phyloP scores from a whole-genome alignment of 2,329 filamentous ascomycete genomes.

The Fusarium caatingaense region DNA sequence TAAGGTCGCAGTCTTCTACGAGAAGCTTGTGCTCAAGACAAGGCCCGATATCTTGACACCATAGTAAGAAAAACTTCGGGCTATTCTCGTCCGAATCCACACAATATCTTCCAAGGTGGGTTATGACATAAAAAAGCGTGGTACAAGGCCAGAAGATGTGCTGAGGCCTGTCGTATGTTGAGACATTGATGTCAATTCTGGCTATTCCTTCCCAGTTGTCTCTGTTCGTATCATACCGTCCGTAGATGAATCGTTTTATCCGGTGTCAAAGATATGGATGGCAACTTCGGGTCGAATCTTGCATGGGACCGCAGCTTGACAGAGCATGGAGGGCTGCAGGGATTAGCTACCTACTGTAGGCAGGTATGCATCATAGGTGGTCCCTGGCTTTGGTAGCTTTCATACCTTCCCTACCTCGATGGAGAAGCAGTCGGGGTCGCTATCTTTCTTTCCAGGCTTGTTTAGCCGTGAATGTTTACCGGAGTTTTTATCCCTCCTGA shows the following conservation, averaged over 20 bases:
- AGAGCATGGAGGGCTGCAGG: constrained; percentile 36
- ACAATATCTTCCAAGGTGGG: constrained; percentile 2
- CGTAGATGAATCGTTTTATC: neutral
- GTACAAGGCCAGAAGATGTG: constrained; percentile 19
- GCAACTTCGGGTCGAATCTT: constrained; percentile 30
- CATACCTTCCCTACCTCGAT: constrained; percentile 16
- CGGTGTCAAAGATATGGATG: constrained; percentile 18
- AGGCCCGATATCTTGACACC: neutral
- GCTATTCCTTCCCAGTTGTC: neutral
- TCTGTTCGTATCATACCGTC: neutral
- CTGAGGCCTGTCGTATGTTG: constrained; percentile 14
- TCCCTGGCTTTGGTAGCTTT: constrained; percentile 40
- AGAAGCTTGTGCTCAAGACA: neutral
- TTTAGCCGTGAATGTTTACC: constrained; percentile 7
- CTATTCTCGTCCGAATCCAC: constrained; percentile 16
- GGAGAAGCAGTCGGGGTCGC: constrained; percentile 14
- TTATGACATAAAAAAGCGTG: constrained; percentile 23
- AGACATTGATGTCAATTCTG: constrained; percentile 2
- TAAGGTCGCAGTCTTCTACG: neutral
- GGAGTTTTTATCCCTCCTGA: constrained; percentile 27
- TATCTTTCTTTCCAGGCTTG: neutral
- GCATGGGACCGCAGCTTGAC: constrained; percentile 28
- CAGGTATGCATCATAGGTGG: constrained; percentile 26
- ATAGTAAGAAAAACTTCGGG: neutral
- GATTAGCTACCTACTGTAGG: constrained; percentile 2